A percentile compares a stretch with the other conserved stretches of the same genome.
Evolutionary conservation across 352 stramenopile genomes (phyloP).

Genomic region (Globisporangium sylvaticum): DNA sequence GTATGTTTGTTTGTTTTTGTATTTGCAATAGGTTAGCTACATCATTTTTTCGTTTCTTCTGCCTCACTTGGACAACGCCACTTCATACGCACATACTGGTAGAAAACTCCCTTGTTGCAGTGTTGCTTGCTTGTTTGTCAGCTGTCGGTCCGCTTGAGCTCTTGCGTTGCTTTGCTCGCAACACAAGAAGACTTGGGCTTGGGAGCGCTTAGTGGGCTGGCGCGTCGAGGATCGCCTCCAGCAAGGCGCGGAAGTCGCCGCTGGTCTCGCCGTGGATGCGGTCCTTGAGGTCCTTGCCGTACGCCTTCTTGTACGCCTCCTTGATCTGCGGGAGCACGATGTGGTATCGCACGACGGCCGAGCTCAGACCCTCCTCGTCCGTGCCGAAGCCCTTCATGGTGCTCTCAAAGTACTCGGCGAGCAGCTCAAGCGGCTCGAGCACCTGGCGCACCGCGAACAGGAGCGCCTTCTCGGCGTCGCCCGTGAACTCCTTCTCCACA

Average conservation of each 20-base stretch:
- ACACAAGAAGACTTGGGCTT: not conserved
- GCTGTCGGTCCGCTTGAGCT: not conserved
- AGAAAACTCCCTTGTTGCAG: not conserved
- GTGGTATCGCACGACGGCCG: slow-evolving; percentile 74
- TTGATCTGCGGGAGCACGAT: slow-evolving; percentile 68
- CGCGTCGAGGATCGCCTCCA: slow-evolving; percentile 56
- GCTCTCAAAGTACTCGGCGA: slow-evolving; percentile 35
- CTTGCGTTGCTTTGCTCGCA: not conserved
- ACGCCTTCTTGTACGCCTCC: slow-evolving; percentile 73
- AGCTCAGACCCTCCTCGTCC: slow-evolving; percentile 48
- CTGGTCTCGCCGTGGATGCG: slow-evolving; percentile 78
- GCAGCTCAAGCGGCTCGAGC: slow-evolving; percentile 24
- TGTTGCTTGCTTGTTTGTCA: not conserved
- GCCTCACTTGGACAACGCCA: not conserved
- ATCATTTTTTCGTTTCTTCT: not conserved
- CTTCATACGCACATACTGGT: not conserved
- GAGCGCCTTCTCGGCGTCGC: slow-evolving; percentile 22
- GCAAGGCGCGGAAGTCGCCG: slow-evolving; percentile 68
- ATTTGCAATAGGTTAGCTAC: slow-evolving; percentile 1
- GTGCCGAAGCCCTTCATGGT: slow-evolving; percentile 42
- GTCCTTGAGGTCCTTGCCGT: slow-evolving; percentile 74
- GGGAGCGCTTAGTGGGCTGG: slow-evolving; percentile 18
- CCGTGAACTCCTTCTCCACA: slow-evolving; percentile 32
- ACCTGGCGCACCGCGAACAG: slow-evolving; percentile 29
- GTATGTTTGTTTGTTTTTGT: not conserved